Base-by-base conservation (phyloP, 306 rosid genomes). In the Lathyrus oleraceus region DNA sequence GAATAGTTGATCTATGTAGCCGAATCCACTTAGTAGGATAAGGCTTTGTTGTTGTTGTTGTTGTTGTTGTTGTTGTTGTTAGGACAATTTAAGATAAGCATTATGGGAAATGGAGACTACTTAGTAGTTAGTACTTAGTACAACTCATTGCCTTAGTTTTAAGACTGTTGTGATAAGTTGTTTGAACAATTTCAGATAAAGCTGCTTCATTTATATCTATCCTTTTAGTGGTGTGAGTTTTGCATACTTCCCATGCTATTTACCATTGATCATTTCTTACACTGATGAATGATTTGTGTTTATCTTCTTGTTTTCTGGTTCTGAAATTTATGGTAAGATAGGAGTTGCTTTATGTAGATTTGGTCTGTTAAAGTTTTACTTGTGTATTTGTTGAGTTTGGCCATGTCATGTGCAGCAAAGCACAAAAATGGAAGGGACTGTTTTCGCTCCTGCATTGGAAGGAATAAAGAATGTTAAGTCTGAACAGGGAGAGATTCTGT, bases 371-470 rank as follows among this genome's bases (percentile, higher is more conserved):
- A 57, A 20, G 8, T 71, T 60, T 3, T 40, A 30, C 32, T 66
- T 63, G 14, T 57, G 19, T 42, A 19, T 30, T 61, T 7, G 35
- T 45, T 40, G 80, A 64, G 48, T 56, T 67, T 56, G 81, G 35
- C 15, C 3, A 14, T 70, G 52, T 49, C 54, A 72, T 72, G 45
- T 69, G 81, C 88, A 83, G 91, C 69, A 65, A 75, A 77, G 21
- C 48, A 49, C 21, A 69, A 63, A 63, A 57, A 94, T 94, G 99
- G 95, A 73, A 72, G 97, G 83, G 54, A 81, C 99, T 32, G 96
- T 77, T 48, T 91, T 94, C 69, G 38, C 84, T 74, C 88, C 95
- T 35, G 91, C 96, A 44, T 25, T 94, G 83, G 92, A 94, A 84
- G 97, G 94, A 70, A 65, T 89, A 10, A 78, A 87, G 84, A 70